These are phyloP conservation scores for Alternaria sp. DNA, from an alignment of 2,329 filamentous ascomycete genomes.

Conservation along the genomic window DNA sequence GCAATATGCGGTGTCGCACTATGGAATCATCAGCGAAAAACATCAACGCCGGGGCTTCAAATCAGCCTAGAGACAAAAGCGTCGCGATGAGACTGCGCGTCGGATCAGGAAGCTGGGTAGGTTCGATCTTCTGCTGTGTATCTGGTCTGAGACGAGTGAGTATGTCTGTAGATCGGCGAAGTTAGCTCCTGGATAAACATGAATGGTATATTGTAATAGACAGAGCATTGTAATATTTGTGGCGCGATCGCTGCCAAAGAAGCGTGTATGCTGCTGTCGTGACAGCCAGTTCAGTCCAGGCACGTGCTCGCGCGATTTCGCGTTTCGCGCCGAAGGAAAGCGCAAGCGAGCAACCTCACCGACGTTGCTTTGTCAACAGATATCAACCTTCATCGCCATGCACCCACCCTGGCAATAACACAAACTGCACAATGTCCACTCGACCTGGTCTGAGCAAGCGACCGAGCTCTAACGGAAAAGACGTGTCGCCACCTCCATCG, in stretches of 20 bases:
- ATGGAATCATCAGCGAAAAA: neutral
- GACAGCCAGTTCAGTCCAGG: neutral
- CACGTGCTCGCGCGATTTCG: constrained; percentile 45
- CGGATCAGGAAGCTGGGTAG: neutral
- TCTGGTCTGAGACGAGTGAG: neutral
- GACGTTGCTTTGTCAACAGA: constrained; percentile 5
- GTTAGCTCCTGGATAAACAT: neutral
- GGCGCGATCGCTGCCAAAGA: neutral
- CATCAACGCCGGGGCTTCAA: neutral
- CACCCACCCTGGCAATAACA: neutral
- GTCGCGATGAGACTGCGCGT: neutral
- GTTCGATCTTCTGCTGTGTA: neutral
- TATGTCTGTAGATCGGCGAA: neutral
- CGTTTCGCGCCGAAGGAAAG: constrained; percentile 25
- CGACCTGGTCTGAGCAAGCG: constrained; percentile 42
- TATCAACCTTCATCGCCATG: constrained; percentile 1
- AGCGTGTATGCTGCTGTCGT: neutral
- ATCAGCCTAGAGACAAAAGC: too few species aligned
- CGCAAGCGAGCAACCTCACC: constrained; percentile 16
- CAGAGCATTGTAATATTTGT: neutral
- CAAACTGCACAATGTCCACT: constrained; percentile 23
- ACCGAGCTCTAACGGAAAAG: constrained; percentile 47
- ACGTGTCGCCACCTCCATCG: constrained; percentile 64
- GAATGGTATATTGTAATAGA: neutral
- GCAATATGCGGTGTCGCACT: too few species aligned